Conservation (phyloP, 257 asterid species). For the Nicotiana attenuata region DNA sequence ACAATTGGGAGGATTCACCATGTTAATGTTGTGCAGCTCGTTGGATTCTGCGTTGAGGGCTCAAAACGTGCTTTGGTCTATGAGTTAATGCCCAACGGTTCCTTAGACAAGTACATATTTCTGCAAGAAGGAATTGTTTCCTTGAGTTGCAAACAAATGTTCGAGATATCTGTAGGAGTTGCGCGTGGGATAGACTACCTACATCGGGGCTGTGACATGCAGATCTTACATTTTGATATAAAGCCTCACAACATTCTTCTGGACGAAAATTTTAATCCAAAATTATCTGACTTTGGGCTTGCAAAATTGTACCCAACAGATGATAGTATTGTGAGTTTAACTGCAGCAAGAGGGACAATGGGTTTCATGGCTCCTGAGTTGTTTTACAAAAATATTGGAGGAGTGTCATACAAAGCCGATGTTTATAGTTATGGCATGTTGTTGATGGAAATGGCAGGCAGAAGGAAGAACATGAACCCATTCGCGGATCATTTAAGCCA, state of each 20-base stretch:
- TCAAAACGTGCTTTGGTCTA: slow-evolving; percentile 32
- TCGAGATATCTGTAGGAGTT: slow-evolving; percentile 36
- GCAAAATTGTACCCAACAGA: slow-evolving; percentile 26
- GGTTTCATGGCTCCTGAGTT: slow-evolving; percentile 39
- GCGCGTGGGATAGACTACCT: slow-evolving; percentile 42
- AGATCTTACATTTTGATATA: slow-evolving; percentile 35
- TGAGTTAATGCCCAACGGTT: slow-evolving; percentile 39
- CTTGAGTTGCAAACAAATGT: slow-evolving; percentile 32
- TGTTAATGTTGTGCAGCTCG: slow-evolving; percentile 34
- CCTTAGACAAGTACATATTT: slow-evolving; percentile 35
- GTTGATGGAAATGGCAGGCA: slow-evolving; percentile 44
- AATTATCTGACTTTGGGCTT: slow-evolving; percentile 39
- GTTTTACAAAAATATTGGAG: slow-evolving; percentile 33
- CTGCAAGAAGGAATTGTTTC: neutral
- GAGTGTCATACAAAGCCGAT: slow-evolving; percentile 37
- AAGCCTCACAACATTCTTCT: slow-evolving; percentile 43
- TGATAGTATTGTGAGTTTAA: slow-evolving; percentile 16
- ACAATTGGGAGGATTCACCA: slow-evolving; percentile 37
- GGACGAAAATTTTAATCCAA: slow-evolving; percentile 32
- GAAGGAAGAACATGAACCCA: slow-evolving; percentile 24
- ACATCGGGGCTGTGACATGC: slow-evolving; percentile 36
- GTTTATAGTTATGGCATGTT: slow-evolving; percentile 55
- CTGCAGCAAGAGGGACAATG: slow-evolving; percentile 31
- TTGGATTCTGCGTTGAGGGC: slow-evolving; percentile 42
- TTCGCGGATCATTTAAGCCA: slow-evolving; percentile 14